Percentiles rank a stretch among this genome's conserved stretches.
Conservation (phyloP, 2,329 filamentous ascomycete species). For the Trichoderma sp. region DNA sequence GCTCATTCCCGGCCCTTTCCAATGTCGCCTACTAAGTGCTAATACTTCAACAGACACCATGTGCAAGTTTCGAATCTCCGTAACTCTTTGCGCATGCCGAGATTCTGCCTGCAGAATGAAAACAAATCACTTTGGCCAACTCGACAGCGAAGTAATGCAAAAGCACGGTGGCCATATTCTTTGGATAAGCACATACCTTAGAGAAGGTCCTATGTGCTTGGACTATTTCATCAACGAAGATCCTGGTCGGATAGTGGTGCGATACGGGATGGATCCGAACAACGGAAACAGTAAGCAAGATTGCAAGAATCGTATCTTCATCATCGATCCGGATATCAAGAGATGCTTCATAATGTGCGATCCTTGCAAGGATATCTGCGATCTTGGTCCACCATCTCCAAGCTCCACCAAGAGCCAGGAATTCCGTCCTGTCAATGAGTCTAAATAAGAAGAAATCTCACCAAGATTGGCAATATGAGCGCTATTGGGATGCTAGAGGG, state of each 20-base stretch:
- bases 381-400: background rate
- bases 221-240: constrained; percentile 18
- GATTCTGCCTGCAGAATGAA: background rate
- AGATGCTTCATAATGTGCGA: background rate
- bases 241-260: constrained; percentile 14
- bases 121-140: background rate
- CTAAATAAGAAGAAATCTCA: background rate
- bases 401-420: background rate
- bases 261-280: constrained; percentile 18
- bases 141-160: constrained; percentile 1
- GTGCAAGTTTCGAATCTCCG: background rate
- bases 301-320: constrained; percentile 14
- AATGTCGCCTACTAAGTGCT: background rate
- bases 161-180: constrained; percentile 11
- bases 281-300: constrained; percentile 21
- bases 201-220: constrained; percentile 12
- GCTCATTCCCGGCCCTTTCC: background rate
- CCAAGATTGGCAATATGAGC: background rate
- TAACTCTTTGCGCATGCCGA: background rate
- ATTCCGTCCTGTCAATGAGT: background rate
- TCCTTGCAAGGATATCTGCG: background rate
- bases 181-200: constrained; percentile 3
- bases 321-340: background rate
- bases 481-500: background rate
- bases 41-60: background rate